Conservation (phyloP, 2,329 filamentous ascomycete species). For the Falciphora oryzae region DNA sequence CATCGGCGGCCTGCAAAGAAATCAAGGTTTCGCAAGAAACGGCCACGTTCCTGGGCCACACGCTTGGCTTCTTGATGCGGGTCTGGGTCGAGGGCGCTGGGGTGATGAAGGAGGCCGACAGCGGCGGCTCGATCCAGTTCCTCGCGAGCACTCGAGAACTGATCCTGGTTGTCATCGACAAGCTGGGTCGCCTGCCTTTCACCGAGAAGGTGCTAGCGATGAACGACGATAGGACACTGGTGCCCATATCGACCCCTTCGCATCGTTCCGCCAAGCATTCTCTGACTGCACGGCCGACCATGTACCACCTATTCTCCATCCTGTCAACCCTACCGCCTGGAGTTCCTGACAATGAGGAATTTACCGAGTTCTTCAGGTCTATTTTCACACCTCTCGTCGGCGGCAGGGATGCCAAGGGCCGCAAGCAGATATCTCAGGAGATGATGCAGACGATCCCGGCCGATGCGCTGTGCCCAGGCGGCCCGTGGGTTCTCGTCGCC, state of each 20-base stretch:
- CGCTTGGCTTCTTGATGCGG: slow-evolving; percentile 62
- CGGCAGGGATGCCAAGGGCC: slow-evolving; percentile 38
- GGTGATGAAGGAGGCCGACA: slow-evolving; percentile 38
- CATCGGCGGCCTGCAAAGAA: slow-evolving; percentile 72
- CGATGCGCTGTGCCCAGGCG: slow-evolving; percentile 39
- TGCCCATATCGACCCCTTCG: slow-evolving; percentile 61
- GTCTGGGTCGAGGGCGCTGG: slow-evolving; percentile 61
- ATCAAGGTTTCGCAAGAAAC: slow-evolving; percentile 84
- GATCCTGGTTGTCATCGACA: slow-evolving; percentile 41
- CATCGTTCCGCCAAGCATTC: slow-evolving; percentile 49
- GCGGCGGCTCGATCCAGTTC: slow-evolving; percentile 41
- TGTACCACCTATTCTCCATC: slow-evolving; percentile 61
- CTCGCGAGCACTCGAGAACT: slow-evolving; percentile 48
- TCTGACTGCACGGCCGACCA: slow-evolving; percentile 48
- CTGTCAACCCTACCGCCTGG: slow-evolving; percentile 47
- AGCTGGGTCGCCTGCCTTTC: slow-evolving; percentile 54
- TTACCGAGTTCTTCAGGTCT: slow-evolving; percentile 39
- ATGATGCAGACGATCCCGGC: slow-evolving; percentile 44
- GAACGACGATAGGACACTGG: slow-evolving; percentile 47
- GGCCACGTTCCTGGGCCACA: slow-evolving; percentile 67
- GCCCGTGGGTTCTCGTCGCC: slow-evolving; percentile 46
- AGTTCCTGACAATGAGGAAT: slow-evolving; percentile 39
- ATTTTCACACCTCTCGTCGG: slow-evolving; percentile 55
- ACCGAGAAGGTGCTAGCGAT: slow-evolving; percentile 54
- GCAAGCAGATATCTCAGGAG: slow-evolving; percentile 42